A percentile compares a stretch with the other conserved stretches of the same genome.
Evolutionary conservation across 768 basidiomycete genomes (phyloP).

Genomic region (Panus rudis): DNA sequence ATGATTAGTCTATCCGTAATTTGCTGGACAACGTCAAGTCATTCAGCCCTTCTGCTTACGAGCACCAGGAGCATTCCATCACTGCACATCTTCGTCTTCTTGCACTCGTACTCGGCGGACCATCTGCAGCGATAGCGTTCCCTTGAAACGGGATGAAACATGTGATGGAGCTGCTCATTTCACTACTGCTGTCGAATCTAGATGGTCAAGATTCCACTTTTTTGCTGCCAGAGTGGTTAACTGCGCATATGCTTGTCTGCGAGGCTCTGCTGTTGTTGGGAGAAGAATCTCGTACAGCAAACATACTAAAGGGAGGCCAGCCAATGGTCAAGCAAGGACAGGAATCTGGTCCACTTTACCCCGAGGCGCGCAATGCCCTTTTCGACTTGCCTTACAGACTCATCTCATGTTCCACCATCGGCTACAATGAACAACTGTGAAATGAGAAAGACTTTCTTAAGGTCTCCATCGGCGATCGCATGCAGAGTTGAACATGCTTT

Average conservation of each 20-base stretch:
- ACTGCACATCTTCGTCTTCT: conserved; percentile 80
- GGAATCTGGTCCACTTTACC: conserved; percentile 51
- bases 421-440: too few species aligned
- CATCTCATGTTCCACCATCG: too few species aligned
- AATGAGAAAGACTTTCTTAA: too few species aligned
- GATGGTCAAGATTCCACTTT: too few species aligned
- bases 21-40: conserved; percentile 73
- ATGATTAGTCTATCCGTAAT: conserved; percentile 58
- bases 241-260: conserved; percentile 76
- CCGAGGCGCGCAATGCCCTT: conserved; percentile 54
- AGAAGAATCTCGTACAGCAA: conserved; percentile 61
- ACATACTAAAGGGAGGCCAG: conserved; percentile 67
- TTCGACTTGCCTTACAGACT: too few species aligned
- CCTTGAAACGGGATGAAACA: conserved; percentile 45
- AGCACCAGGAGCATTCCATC: conserved; percentile 68
- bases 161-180: conserved; percentile 66
- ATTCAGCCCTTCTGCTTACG: conserved; percentile 58
- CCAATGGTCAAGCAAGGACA: conserved; percentile 45
- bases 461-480: too few species aligned
- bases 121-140: conserved; percentile 32
- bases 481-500: too few species aligned
- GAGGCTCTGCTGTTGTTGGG: conserved; percentile 79
- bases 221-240: conserved; percentile 76
- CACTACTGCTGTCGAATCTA: conserved; percentile 54
- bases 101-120: conserved; percentile 76